phyloP scores from a whole-genome alignment of 257 asterid species.

The Solanum pennellii region DNA sequence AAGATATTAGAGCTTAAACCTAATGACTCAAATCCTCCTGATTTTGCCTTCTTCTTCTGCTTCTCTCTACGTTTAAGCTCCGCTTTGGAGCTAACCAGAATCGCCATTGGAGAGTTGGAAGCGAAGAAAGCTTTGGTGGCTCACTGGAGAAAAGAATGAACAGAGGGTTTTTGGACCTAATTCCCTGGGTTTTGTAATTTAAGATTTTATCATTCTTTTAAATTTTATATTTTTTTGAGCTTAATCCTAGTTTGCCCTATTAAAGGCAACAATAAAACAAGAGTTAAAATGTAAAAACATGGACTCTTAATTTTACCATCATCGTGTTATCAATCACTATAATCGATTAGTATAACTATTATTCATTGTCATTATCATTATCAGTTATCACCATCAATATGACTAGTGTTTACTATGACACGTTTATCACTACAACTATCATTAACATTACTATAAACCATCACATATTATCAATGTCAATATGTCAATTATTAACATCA shows the following conservation, averaged over 20 bases:
- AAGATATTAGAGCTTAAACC: constrained; percentile 52
- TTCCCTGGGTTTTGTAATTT: background rate
- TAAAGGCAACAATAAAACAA: background rate
- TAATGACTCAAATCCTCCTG: constrained; percentile 85
- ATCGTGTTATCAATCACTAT: no score
- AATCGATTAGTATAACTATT: no score
- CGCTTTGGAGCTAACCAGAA: constrained; percentile 45
- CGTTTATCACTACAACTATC: background rate
- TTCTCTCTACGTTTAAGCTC: constrained; percentile 42
- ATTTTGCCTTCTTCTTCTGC: constrained; percentile 63
- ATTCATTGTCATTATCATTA: no score
- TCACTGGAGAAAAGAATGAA: background rate
- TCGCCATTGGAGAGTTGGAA: constrained; percentile 7
- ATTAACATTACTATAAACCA: background rate
- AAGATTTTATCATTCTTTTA: no score
- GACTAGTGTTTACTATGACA: no score
- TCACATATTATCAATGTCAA: background rate
- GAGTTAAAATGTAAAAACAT: no score
- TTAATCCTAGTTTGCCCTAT: no score
- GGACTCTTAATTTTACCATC: background rate
- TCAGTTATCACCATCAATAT: no score
- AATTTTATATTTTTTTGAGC: no score
- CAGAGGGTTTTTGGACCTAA: background rate
- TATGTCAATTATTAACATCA: background rate
- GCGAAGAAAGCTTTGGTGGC: background rate